Base-by-base conservation (phyloP, 2,329 filamentous ascomycete species). In the Trichoderma sp. region DNA sequence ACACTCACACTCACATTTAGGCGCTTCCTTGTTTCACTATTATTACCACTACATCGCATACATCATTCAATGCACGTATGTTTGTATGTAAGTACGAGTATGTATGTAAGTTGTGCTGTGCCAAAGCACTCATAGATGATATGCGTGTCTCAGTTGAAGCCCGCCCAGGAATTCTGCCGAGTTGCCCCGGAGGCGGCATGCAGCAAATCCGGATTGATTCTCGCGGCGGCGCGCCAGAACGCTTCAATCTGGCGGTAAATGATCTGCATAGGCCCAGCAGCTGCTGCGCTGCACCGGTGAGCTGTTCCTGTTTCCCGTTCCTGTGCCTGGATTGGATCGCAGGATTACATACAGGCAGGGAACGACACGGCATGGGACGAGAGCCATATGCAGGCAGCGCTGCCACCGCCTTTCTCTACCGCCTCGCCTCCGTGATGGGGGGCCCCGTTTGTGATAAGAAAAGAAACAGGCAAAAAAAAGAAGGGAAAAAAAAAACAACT, bases 231-330 rank as follows among this genome's bases (percentile, higher is more conserved):
- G 36, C 60, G 63, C 63, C 63, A 36, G 47, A 66, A 66, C 36
- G 63, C 63, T 36, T 66, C 66, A 34, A 69, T 62, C 39, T 61
- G 66, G 57, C 66, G 66, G 66, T 69, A 61, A 67, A 69, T 69
- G 66, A 69, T 69, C 66, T 69, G 66, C 66, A 69, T 56, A 66
- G 43, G 26, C 39, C 62, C 60, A 63, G 60, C 60, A 63, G 34
- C 36, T 6, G 34, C 34, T 36, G 34, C 34, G 36, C 36, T 39
- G 36, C 34, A 26, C n/a, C 30, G 61, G 36, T 61, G 43, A 68
- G 65, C 65, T 60, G 65, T 68, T 28, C 34, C 34, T 36, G 34
- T 36, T 36, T 24, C 65, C 51, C 21, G 32, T 24, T 51, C 47
- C 60, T 63, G 58, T 63, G 21, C 60, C 60, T 63, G 61, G 43